A percentile compares a stretch with the other conserved stretches of the same genome.
Evolutionary conservation across 768 basidiomycete species (phyloP).

Genomic region (Rhodotorula kratochvilovae): DNA sequence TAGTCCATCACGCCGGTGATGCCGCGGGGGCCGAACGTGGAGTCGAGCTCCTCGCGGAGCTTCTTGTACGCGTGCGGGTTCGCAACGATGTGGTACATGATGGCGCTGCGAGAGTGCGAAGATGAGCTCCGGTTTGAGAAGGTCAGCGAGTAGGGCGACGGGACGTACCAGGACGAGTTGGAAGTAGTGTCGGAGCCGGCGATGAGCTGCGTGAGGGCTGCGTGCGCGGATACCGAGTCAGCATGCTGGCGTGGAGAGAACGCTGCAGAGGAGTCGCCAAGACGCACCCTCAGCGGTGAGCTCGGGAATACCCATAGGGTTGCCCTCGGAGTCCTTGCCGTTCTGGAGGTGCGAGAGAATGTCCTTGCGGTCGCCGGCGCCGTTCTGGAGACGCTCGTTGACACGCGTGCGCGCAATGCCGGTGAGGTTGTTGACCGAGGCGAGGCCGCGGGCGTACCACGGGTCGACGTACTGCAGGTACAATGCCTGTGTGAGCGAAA

Average conservation of each 20-base stretch:
- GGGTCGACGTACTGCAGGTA: not conserved
- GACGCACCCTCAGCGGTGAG: slow-evolving; percentile 67
- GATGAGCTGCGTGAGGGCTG: slow-evolving; percentile 71
- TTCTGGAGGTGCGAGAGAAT: slow-evolving; percentile 73
- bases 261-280: not conserved
- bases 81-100: slow-evolving; percentile 73
- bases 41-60: slow-evolving; percentile 70
- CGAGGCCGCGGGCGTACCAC: slow-evolving; percentile 66
- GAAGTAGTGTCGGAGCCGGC: slow-evolving; percentile 90
- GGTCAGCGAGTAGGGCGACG: too few species aligned
- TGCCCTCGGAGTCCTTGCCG: slow-evolving; percentile 70
- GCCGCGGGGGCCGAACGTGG: slow-evolving; percentile 49
- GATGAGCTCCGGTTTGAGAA: not conserved
- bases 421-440: slow-evolving; percentile 56
- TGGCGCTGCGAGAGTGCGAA: slow-evolving; percentile 52
- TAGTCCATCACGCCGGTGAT: slow-evolving; percentile 53
- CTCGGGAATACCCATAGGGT: slow-evolving; percentile 73
- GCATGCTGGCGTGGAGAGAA: not conserved
- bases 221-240: slow-evolving; percentile 38
- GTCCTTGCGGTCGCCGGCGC: slow-evolving; percentile 65
- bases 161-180: slow-evolving; percentile 67
- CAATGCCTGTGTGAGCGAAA: not conserved
- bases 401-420: slow-evolving; percentile 56
- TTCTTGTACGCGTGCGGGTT: slow-evolving; percentile 63
- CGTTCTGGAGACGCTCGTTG: slow-evolving; percentile 63